Percentiles rank a stretch among this genome's conserved stretches.
phyloP scores from a whole-genome alignment of 257 asterid species.

The Perilla frutescens region DNA sequence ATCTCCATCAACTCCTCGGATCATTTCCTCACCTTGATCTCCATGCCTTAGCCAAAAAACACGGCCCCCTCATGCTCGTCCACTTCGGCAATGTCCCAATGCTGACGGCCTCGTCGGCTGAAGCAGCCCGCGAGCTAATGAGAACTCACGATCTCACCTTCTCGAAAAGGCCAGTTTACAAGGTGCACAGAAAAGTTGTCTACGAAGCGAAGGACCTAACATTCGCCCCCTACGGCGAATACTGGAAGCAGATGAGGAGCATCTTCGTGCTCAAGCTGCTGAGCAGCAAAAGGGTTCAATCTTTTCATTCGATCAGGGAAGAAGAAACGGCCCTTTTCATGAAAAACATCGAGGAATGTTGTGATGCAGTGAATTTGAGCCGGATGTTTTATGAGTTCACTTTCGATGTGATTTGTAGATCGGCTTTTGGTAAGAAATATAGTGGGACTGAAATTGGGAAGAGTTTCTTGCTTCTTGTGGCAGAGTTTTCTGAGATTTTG shows the following conservation, averaged over 20 bases:
- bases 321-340: not conserved
- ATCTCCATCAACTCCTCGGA: not conserved
- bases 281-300: too few species aligned
- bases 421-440: not conserved
- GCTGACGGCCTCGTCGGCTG: not conserved
- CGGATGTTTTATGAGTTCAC: not conserved
- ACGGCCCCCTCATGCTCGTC: not conserved
- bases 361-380: slow-evolving; percentile 15
- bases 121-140: not conserved
- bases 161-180: not conserved
- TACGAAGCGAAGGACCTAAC: not conserved
- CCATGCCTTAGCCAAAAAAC: not conserved
- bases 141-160: slow-evolving; percentile 1
- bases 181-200: not conserved
- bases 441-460: not conserved
- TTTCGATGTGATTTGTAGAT: slow-evolving; percentile 10
- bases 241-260: slow-evolving; percentile 19
- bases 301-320: too few species aligned
- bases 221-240: slow-evolving; percentile 4
- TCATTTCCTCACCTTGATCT: not conserved
- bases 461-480: not conserved
- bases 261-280: slow-evolving; percentile 13
- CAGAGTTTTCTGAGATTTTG: not conserved
- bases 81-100: not conserved
- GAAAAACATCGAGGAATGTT: not conserved